A percentile compares a stretch with the other conserved stretches of the same genome.
These are phyloP conservation scores for Entomortierella beljakovae DNA, from an alignment of 192 early-diverging fungal genomes.

Conservation along the genomic window DNA sequence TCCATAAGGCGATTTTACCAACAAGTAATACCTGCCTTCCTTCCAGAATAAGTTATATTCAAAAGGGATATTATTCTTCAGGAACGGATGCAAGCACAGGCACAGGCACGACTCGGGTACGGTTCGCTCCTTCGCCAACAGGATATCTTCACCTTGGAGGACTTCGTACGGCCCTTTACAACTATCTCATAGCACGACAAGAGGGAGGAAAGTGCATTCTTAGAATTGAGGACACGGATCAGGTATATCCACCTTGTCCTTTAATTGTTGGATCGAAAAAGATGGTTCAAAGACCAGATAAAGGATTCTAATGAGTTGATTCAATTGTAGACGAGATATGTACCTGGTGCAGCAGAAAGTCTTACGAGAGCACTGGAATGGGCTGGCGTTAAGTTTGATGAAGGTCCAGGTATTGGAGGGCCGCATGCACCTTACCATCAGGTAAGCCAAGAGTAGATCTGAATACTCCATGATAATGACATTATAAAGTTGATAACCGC, in stretches of 20 bases:
- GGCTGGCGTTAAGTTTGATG: constrained; percentile 83
- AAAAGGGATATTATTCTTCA: constrained; percentile 2
- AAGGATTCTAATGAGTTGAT: neutral
- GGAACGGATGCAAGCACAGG: neutral
- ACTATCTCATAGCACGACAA: constrained; percentile 85
- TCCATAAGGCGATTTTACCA: neutral
- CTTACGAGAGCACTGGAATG: constrained; percentile 75
- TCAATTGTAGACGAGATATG: constrained; percentile 67
- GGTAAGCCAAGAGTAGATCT: constrained; percentile 30
- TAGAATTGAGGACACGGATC: constrained; percentile 96
- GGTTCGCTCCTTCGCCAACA: constrained; percentile 96
- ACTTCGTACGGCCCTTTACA: constrained; percentile 92
- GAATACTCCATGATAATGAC: neutral
- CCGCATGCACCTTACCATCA: constrained; percentile 76
- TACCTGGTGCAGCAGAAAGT: constrained; percentile 77
- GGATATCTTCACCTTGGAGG: constrained; percentile 94
- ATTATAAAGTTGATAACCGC: neutral
- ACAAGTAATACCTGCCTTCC: neutral
- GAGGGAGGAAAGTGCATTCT: constrained; percentile 82
- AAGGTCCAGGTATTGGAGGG: constrained; percentile 73
- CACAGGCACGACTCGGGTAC: constrained; percentile 67
- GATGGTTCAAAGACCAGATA: no score
- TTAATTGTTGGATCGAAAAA: no score
- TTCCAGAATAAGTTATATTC: neutral
- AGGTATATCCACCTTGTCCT: constrained; percentile 48